Evolutionary conservation across 352 stramenopile species (phyloP).

Genomic region (Globisporangium carolinianum): DNA sequence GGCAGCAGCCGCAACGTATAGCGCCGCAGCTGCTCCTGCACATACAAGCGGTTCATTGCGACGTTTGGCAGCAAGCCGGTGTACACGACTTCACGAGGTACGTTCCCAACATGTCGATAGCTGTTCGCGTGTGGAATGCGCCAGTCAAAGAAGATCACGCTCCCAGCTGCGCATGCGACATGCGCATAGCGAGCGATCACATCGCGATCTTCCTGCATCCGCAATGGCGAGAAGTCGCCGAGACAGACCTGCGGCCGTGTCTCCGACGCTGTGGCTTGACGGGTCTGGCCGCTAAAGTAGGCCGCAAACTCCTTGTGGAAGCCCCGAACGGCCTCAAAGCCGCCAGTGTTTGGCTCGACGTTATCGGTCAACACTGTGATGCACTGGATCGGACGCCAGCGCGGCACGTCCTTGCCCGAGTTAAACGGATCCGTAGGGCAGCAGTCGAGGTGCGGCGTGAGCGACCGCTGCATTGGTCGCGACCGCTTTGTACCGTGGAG

Average conservation of each 20-base stretch:
- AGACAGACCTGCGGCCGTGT: slow-evolving; percentile 70
- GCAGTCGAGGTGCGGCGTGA: slow-evolving; percentile 87
- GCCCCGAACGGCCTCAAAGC: slow-evolving; percentile 80
- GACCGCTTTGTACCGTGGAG: slow-evolving; percentile 60
- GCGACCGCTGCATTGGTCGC: slow-evolving; percentile 72
- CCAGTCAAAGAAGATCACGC: slow-evolving; percentile 87
- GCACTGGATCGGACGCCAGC: slow-evolving; percentile 87
- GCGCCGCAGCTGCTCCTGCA: slow-evolving; percentile 60
- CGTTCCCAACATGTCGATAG: slow-evolving; percentile 53
- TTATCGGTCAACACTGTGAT: slow-evolving; percentile 82
- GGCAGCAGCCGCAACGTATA: slow-evolving; percentile 59
- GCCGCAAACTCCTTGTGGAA: slow-evolving; percentile 83
- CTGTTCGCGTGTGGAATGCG: slow-evolving; percentile 85
- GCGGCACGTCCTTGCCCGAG: slow-evolving; percentile 59
- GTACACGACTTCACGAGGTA: slow-evolving; percentile 79
- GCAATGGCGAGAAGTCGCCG: slow-evolving; percentile 82
- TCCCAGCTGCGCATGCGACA: slow-evolving; percentile 54
- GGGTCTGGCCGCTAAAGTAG: slow-evolving; percentile 28
- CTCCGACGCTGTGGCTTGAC: background rate
- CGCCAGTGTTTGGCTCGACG: slow-evolving; percentile 54
- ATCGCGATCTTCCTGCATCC: slow-evolving; percentile 72
- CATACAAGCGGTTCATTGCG: slow-evolving; percentile 65
- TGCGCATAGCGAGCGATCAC: slow-evolving; percentile 71
- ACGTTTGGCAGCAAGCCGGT: slow-evolving; percentile 76
- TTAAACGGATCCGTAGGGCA: slow-evolving; percentile 72